Evolutionary conservation across 2,329 filamentous ascomycete genomes (phyloP).

Genomic region (Aspergillus unguis): DNA sequence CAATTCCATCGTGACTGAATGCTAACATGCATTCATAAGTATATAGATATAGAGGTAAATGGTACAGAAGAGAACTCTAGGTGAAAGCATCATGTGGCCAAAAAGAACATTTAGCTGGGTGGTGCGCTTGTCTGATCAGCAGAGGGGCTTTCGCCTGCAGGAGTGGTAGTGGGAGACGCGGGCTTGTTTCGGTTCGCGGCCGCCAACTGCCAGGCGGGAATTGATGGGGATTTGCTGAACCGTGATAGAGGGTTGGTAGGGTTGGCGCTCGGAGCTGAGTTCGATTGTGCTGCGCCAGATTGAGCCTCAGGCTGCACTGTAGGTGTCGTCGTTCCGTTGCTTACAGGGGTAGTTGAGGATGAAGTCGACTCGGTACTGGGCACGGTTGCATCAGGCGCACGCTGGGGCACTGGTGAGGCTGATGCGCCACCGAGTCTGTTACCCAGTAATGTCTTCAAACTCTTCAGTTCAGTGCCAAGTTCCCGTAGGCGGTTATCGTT

Average conservation of each 20-base stretch:
- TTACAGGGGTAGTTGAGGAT: conserved; percentile 21
- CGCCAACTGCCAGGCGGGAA: conserved; percentile 77
- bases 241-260: conserved; percentile 49
- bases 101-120: conserved; percentile 22
- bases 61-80: neutral
- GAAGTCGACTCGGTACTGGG: conserved; percentile 23
- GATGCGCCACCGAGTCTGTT: conserved; percentile 52
- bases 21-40: conserved; percentile 25
- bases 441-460: conserved; percentile 80
- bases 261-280: conserved; percentile 30
- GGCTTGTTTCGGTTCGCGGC: conserved; percentile 54
- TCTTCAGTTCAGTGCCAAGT: conserved; percentile 81
- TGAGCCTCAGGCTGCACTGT: conserved; percentile 29
- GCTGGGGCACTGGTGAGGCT: conserved; percentile 30
- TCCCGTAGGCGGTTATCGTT: conserved; percentile 80
- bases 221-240: conserved; percentile 59
- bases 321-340: conserved; percentile 28
- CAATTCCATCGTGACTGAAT: conserved; percentile 5
- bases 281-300: conserved; percentile 26
- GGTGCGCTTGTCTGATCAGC: conserved; percentile 30
- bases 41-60: conserved; percentile 8
- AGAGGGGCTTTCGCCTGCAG: conserved; percentile 14
- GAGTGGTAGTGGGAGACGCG: conserved; percentile 23
- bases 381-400: conserved; percentile 27
- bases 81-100: neutral